These are phyloP conservation scores for Ramaria sp. DNA, from an alignment of 768 basidiomycete species.

Conservation along the genomic window DNA sequence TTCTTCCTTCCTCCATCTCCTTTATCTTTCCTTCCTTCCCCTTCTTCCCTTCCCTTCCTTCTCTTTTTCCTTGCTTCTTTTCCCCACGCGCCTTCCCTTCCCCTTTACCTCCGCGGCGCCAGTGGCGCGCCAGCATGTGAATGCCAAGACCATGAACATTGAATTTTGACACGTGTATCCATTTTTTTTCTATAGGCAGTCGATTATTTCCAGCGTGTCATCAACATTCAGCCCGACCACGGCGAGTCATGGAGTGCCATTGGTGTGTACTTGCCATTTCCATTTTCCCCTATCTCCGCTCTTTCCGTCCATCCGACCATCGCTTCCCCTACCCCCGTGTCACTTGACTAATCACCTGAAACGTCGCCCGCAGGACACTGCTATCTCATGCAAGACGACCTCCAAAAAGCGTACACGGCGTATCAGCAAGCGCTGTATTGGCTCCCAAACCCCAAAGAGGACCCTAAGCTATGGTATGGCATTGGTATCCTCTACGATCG, in stretches of 20 bases:
- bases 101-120: slow-evolving; percentile 5
- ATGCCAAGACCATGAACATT: no score
- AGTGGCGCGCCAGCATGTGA: no score
- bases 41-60: neutral
- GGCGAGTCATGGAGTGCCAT: slow-evolving; percentile 98
- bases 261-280: no score
- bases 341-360: no score
- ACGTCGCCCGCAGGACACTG: no score
- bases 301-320: no score
- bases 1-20: neutral
- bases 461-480: slow-evolving; percentile 98
- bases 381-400: slow-evolving; percentile 98
- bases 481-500: slow-evolving; percentile 99
- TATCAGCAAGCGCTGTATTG: slow-evolving; percentile 98
- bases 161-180: no score
- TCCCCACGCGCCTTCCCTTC: neutral
- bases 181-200: slow-evolving; percentile 52
- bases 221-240: slow-evolving; percentile 86
- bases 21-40: neutral
- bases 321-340: no score
- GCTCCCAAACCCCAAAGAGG: slow-evolving; percentile 94
- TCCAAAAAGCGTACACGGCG: slow-evolving; percentile 96
- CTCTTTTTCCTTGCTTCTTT: neutral
- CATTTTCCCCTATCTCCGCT: no score
- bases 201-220: slow-evolving; percentile 91